A percentile compares a stretch with the other conserved stretches of the same genome.
phyloP scores from a whole-genome alignment of 805 yeast genomes.

The Lipomyces starkeyi region DNA sequence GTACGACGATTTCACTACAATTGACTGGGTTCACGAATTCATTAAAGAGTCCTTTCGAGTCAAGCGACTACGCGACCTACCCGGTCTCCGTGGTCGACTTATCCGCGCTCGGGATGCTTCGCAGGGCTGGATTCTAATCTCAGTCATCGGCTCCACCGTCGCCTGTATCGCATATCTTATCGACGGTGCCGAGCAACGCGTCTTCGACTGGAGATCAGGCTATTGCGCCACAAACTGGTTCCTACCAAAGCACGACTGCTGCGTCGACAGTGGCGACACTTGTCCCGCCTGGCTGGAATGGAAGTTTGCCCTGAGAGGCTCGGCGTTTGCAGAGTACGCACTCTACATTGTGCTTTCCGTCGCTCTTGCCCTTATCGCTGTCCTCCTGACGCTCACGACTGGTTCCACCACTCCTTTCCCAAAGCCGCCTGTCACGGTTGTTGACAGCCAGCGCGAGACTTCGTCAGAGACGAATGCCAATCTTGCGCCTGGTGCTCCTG shows the following conservation, averaged over 20 bases:
- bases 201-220: slow-evolving; percentile 60
- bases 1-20: slow-evolving; percentile 66
- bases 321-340: slow-evolving; percentile 46
- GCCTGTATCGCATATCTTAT: slow-evolving; percentile 58
- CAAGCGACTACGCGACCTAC: slow-evolving; percentile 48
- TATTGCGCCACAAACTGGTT: slow-evolving; percentile 57
- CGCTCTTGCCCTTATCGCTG: slow-evolving; percentile 43
- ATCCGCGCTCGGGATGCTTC: slow-evolving; percentile 48
- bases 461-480: neutral
- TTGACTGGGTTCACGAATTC: slow-evolving; percentile 63
- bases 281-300: slow-evolving; percentile 52
- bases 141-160: slow-evolving; percentile 53
- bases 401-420: slow-evolving; percentile 50
- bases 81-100: slow-evolving; percentile 46
- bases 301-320: slow-evolving; percentile 27
- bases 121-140: slow-evolving; percentile 59
- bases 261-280: slow-evolving; percentile 40
- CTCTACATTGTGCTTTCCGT: slow-evolving; percentile 37
- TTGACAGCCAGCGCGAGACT: neutral
- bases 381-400: slow-evolving; percentile 53
- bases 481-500: slow-evolving; percentile 10
- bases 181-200: slow-evolving; percentile 54
- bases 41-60: slow-evolving; percentile 53
- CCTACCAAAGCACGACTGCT: slow-evolving; percentile 53
- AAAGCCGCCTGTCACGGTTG: slow-evolving; percentile 7